Evolutionary conservation across 208 protist genomes (phyloP).

Genomic region (Angomonas deanei): DNA sequence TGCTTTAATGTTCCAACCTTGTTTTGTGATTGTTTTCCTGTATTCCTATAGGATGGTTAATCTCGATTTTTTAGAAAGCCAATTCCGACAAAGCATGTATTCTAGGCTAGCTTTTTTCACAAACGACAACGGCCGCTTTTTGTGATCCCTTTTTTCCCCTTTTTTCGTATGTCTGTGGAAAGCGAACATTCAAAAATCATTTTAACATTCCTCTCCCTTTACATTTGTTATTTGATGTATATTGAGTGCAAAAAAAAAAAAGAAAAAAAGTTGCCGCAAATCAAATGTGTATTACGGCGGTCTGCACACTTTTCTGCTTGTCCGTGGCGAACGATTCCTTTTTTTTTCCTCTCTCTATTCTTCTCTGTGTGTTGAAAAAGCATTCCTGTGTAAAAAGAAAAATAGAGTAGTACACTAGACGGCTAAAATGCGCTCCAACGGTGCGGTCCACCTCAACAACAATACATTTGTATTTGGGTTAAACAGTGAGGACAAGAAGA

Average conservation of each 20-base stretch:
- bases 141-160: constrained; percentile 10
- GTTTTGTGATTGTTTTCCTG: not conserved
- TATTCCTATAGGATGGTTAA: not conserved
- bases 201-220: not conserved
- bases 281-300: not conserved
- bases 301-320: not conserved
- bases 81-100: not conserved
- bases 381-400: too few relatives aligned
- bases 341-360: not conserved
- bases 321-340: not conserved
- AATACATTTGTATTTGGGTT: constrained; percentile 65
- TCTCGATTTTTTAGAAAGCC: not conserved
- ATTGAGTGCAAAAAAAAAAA: constrained; percentile 1
- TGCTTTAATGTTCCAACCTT: not conserved
- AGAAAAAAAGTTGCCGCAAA: not conserved
- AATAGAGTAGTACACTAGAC: not conserved
- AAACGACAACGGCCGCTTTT: not conserved
- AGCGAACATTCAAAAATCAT: not conserved
- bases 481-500: constrained; percentile 25
- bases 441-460: constrained; percentile 72
- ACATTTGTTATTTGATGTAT: constrained; percentile 8
- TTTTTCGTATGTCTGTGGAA: constrained; percentile 14
- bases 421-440: constrained; percentile 85
- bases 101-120: not conserved
- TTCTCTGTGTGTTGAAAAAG: too few relatives aligned